phyloP scores from a whole-genome alignment of 2,329 filamentous ascomycete species.

The Talaromyces sp. region DNA sequence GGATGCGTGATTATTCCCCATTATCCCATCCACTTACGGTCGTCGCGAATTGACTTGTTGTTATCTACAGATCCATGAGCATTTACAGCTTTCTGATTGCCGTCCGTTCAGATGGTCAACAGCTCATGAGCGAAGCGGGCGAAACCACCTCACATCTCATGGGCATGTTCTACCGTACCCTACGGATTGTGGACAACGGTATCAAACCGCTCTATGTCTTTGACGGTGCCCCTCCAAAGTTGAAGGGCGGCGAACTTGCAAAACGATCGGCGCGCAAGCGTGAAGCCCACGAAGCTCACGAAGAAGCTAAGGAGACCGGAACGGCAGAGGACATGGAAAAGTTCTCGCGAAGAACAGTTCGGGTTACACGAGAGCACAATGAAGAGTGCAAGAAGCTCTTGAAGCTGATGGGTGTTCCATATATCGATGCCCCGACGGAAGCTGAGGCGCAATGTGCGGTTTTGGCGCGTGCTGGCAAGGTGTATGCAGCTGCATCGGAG shows the following conservation, averaged over 20 bases:
- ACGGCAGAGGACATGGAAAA: conserved; percentile 98
- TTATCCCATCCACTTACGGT: neutral
- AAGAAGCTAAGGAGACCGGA: conserved; percentile 95
- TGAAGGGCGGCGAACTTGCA: conserved; percentile 94
- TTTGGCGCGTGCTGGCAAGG: conserved; percentile 84
- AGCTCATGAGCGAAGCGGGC: conserved; percentile 90
- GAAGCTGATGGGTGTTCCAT: conserved; percentile 94
- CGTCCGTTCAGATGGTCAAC: conserved; percentile 92
- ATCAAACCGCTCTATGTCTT: conserved; percentile 99
- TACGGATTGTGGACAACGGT: conserved; percentile 97
- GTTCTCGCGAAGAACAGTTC: conserved; percentile 87
- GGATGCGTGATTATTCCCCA: conserved; percentile 54
- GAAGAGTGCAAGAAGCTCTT: conserved; percentile 86
- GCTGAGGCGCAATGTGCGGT: conserved; percentile 95
- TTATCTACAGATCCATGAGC: conserved; percentile 74
- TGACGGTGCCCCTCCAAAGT: conserved; percentile 91
- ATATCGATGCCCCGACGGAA: conserved; percentile 91
- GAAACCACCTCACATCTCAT: conserved; percentile 98
- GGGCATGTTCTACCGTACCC: conserved; percentile 98
- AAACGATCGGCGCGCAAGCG: conserved; percentile 95
- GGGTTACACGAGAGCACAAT: conserved; percentile 96
- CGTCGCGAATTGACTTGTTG: neutral
- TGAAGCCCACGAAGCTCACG: conserved; percentile 82
- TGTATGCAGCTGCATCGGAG: conserved; percentile 93
- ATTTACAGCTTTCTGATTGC: conserved; percentile 98